Conservation (phyloP, 352 stramenopile species). For the Globisporangium orthogonon region DNA sequence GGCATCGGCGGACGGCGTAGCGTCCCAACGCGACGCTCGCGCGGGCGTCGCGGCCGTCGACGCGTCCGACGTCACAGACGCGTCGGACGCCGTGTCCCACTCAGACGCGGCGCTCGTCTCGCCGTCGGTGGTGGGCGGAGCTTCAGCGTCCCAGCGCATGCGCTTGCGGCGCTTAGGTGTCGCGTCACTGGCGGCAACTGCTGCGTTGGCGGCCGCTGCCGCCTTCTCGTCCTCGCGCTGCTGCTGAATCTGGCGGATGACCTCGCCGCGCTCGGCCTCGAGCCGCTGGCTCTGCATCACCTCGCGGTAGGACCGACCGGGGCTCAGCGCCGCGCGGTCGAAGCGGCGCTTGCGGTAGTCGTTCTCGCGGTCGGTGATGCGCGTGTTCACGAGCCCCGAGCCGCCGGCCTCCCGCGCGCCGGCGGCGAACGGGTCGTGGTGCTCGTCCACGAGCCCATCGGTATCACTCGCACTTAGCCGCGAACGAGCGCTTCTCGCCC, state of each 20-base stretch:
- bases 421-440: constrained; percentile 86
- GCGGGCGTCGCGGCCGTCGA: constrained; percentile 46
- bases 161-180: constrained; percentile 49
- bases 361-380: constrained; percentile 92
- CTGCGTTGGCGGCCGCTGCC: constrained; percentile 27
- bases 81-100: constrained; percentile 64
- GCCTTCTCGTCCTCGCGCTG: constrained; percentile 43
- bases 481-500: constrained; percentile 13
- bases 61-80: constrained; percentile 14
- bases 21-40: constrained; percentile 72
- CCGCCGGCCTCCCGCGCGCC: constrained; percentile 70
- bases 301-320: constrained; percentile 83
- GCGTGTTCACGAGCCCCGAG: constrained; percentile 91
- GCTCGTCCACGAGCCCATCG: constrained; percentile 69
- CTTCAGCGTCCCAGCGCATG: constrained; percentile 28
- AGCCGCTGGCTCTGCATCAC: constrained; percentile 91
- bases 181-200: constrained; percentile 19
- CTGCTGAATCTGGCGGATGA: constrained; percentile 86
- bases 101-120: constrained; percentile 35
- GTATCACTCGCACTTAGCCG: neutral
- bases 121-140: constrained; percentile 28
- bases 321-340: constrained; percentile 76
- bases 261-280: constrained; percentile 79
- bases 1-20: constrained; percentile 19
- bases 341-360: constrained; percentile 88